phyloP scores from a whole-genome alignment of 2,329 filamentous ascomycete species.

The Trichocomaceae sp. region DNA sequence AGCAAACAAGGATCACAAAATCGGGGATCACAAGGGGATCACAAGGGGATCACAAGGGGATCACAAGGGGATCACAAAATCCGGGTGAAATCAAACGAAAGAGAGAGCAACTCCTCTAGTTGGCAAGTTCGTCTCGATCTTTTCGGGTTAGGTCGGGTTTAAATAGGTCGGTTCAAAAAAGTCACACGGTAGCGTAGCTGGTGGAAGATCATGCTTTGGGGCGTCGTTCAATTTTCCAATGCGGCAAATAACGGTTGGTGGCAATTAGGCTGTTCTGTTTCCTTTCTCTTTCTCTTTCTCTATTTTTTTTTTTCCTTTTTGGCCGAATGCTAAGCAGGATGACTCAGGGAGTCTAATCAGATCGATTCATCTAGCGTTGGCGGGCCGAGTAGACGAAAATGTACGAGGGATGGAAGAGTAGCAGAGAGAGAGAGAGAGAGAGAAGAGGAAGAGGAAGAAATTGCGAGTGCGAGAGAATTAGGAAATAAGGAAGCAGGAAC shows the following conservation, averaged over 20 bases:
- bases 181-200: constrained; percentile 1
- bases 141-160: too few species aligned
- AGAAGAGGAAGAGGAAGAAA: not conserved
- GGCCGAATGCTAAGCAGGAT: not conserved
- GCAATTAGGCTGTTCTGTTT: not conserved
- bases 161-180: not conserved
- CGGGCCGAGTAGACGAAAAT: not conserved
- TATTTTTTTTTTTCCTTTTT: not conserved
- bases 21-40: too few species aligned
- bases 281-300: too few species aligned
- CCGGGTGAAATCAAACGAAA: not conserved
- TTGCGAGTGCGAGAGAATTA: not conserved
- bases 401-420: not conserved
- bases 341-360: not conserved
- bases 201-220: constrained; percentile 1
- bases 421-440: not conserved
- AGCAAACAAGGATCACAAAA: too few species aligned
- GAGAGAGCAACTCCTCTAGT: not conserved
- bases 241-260: not conserved
- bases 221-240: not conserved
- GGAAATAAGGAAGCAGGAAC: not conserved
- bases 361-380: not conserved
- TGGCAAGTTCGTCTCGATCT: not conserved
- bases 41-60: too few species aligned
- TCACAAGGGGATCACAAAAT: not conserved